Evolutionary conservation across 345 rosid species (phyloP), one percentile per base, ranked within the genome.

Genomic region (Citrus maxima): DNA sequence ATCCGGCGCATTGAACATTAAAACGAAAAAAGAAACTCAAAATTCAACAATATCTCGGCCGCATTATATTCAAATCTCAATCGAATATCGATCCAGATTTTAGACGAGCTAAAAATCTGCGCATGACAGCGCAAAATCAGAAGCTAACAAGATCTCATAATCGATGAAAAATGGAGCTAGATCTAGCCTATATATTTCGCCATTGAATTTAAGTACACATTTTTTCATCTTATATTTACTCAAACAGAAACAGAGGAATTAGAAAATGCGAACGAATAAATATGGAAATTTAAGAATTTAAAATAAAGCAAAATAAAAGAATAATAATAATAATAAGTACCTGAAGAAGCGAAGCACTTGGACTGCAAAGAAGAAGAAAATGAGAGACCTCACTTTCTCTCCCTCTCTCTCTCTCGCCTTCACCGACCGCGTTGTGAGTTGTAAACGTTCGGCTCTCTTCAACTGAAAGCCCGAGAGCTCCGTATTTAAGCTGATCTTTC

Each of bases 401-500:
- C 51, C 18, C 61, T 8, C 74, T 51, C 74, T 70, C 74, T 49
- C 34, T 51, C 1, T 14, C 2, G 18, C 14, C 3, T 12, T 46
- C 37, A 1, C n/a, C 19, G 56, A 60, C 30, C 34, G 34, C 54
- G 69, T 65, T 18, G 10, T 16, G 7, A 7, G 28, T 49, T n/a
- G 1, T 35, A 6, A 40, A 40, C 46, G 13, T 3, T 46, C 25
- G 73, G 73, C 73, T 34, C 73, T 14, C 27, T 18, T 2, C 37
- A 16, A 30, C 34, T 8, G 10, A 70, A 13, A 14, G 60, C 24
- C n/a, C 37, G 14, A 14, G 2, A 22, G 24, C 24, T 54, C 49
- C 30, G 51, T 32, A 76, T 76, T 76, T 76, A 76, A 65, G 63
- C 34, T 12, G 1, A n/a, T 16, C 30, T 24, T 65, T 65, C 64